Conservation (phyloP, 805 yeast genomes). For the Saccharomycopsis fibuligera region DNA sequence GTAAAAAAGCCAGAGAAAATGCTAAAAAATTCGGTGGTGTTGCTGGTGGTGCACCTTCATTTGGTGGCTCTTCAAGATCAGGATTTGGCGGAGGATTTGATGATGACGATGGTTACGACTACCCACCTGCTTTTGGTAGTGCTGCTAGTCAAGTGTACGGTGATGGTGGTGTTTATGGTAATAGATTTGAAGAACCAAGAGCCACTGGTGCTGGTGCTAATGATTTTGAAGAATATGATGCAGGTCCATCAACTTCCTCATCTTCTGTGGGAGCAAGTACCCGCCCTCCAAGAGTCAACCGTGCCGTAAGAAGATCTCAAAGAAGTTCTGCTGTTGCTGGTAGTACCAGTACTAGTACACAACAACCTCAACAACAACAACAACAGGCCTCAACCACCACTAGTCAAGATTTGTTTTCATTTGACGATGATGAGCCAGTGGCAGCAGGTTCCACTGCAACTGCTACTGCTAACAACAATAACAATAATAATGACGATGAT, state of each 20-base stretch:
- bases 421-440: constrained; percentile 29
- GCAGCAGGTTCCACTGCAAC: constrained; percentile 19
- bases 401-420: constrained; percentile 45
- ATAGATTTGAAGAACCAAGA: constrained; percentile 55
- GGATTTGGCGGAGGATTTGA: constrained; percentile 4
- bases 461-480: constrained; percentile 18
- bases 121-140: constrained; percentile 13
- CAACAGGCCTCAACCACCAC: constrained; percentile 3
- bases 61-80: constrained; percentile 4
- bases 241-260: constrained; percentile 20
- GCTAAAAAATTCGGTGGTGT: constrained; percentile 21
- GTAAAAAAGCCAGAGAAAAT: constrained; percentile 21
- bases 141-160: constrained; percentile 41
- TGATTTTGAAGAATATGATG: constrained; percentile 59
- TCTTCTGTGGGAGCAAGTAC: not conserved
- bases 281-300: constrained; percentile 6
- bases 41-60: constrained; percentile 17
- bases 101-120: constrained; percentile 7
- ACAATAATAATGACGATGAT: constrained; percentile 44
- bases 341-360: not conserved
- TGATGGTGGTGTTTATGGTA: constrained; percentile 67
- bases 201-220: constrained; percentile 31
- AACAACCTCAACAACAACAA: constrained; percentile 6
- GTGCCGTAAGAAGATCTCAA: constrained; percentile 5
- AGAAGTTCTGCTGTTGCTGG: not conserved